Percentiles rank a stretch among this genome's conserved stretches.
Evolutionary conservation across 1,284 basidiomycete species (phyloP).

Genomic region (Sutorius eximius): DNA sequence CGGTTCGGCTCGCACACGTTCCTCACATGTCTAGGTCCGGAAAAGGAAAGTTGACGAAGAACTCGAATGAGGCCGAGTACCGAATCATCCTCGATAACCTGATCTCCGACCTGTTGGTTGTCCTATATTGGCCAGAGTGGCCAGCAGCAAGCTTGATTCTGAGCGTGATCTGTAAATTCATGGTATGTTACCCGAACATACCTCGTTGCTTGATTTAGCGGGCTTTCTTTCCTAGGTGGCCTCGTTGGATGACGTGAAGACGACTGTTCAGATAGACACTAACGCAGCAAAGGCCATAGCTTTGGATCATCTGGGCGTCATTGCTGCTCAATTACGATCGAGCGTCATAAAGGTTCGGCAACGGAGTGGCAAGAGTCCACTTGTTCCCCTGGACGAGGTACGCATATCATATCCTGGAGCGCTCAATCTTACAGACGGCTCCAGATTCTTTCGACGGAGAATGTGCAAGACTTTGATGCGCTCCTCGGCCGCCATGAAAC

Average conservation of each 20-base stretch:
- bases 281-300: constrained; percentile 86
- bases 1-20: neutral
- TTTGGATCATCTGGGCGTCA: constrained; percentile 90
- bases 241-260: constrained; percentile 80
- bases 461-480: constrained; percentile 53
- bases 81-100: constrained; percentile 88
- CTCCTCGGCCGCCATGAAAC: constrained; percentile 63
- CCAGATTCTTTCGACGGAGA: constrained; percentile 58
- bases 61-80: constrained; percentile 88
- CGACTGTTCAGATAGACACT: constrained; percentile 59
- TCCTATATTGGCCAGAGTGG: constrained; percentile 95
- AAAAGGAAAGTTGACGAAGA: constrained; percentile 82
- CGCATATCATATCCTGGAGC: neutral
- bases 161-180: constrained; percentile 74
- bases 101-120: constrained; percentile 84
- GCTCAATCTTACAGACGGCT: neutral
- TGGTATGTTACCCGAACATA: constrained; percentile 52
- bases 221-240: constrained; percentile 41
- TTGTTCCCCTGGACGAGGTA: constrained; percentile 74
- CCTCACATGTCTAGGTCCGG: constrained; percentile 53
- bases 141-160: constrained; percentile 86
- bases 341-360: constrained; percentile 54
- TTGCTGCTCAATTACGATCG: constrained; percentile 78
- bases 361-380: constrained; percentile 30
- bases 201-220: neutral